These are phyloP conservation scores for Rhizopogon vulgaris DNA, from an alignment of 768 basidiomycete species.

Conservation along the genomic window DNA sequence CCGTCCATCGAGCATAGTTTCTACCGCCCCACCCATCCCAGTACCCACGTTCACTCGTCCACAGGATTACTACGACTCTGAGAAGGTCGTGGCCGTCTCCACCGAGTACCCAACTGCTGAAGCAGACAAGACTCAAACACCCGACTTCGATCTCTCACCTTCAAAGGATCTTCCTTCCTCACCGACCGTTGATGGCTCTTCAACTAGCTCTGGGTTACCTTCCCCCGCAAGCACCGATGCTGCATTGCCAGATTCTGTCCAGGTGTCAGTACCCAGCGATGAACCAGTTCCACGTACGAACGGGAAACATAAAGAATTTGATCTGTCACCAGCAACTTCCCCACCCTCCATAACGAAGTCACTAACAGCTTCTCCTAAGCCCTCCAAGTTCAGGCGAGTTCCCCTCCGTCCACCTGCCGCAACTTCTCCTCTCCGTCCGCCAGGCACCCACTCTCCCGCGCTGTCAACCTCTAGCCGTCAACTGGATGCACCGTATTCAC, in stretches of 20 bases:
- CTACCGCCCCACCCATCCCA: constrained; percentile 5
- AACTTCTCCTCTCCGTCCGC: constrained; percentile 28
- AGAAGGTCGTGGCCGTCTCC: constrained; percentile 12
- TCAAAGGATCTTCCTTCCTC: constrained; percentile 6
- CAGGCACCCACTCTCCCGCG: constrained; percentile 13
- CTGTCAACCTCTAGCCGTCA: constrained; percentile 19
- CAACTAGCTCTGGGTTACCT: neutral
- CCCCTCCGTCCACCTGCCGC: constrained; percentile 28
- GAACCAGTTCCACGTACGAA: constrained; percentile 3
- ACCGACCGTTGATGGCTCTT: constrained; percentile 2
- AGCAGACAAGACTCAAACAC: constrained; percentile 2
- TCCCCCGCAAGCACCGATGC: neutral
- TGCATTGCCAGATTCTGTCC: neutral
- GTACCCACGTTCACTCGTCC: neutral
- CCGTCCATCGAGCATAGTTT: constrained; percentile 13
- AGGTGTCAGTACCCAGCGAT: neutral
- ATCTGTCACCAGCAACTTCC: constrained; percentile 5
- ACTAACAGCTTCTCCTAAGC: constrained; percentile 7
- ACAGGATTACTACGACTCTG: constrained; percentile 10
- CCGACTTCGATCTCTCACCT: constrained; percentile 5
- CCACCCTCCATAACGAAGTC: constrained; percentile 7
- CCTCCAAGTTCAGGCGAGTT: constrained; percentile 50
- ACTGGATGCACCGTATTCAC: constrained; percentile 24
- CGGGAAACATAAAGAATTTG: constrained; percentile 7
- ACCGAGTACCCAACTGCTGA: constrained; percentile 6